Base-by-base conservation (phyloP, 1,284 basidiomycete genomes). In the Porodaedalea pini region DNA sequence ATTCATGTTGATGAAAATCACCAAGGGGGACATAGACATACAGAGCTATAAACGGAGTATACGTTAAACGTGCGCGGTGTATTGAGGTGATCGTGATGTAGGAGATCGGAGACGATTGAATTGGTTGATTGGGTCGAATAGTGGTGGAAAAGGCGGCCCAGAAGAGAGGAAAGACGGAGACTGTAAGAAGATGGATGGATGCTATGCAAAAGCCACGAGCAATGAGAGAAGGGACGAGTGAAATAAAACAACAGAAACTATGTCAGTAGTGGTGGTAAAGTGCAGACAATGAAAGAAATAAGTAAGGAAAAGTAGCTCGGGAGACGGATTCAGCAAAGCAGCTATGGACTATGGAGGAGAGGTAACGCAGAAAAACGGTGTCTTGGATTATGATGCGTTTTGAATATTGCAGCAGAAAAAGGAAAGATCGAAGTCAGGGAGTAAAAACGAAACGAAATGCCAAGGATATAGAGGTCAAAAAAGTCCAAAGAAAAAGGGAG, bases 201-300 rank as follows among this genome's bases (percentile, higher is more conserved):
- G 45, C 36, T 56, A 56, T 56, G 54, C 54, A 56, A 56, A 55
- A 40, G 47, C 47, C 50, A 49, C 36, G 47, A 48, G 43, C 15
- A 49, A 47, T 29, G 39, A 56, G 2, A 29, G 25, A 25, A 48
- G 37, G 36, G 23, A 19, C 25, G 47, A 41, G 23, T 50, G 17
- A 40, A 49, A 25, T 36, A 56, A 41, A 34, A 56, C 29, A 34
- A 41, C 13, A 31, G 37, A 37, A 32, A 34, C 23, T 40, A 56
- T 43, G 47, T 55, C 45, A 55, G 53, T 41, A 48, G 39, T n/a
- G 32, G 39, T 31, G 23, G 54, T 49, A 41, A 50, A 50, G 23
- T 56, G 54, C 54, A 34, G 19, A 54, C 19, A 36, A 36, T 56
- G 27, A 56, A 36, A 31, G 44, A 11, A 31, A 25, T n/a, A 27